These are phyloP conservation scores for Emergomyces africanus DNA, from an alignment of 2,329 filamentous ascomycete species.

Conservation along the genomic window DNA sequence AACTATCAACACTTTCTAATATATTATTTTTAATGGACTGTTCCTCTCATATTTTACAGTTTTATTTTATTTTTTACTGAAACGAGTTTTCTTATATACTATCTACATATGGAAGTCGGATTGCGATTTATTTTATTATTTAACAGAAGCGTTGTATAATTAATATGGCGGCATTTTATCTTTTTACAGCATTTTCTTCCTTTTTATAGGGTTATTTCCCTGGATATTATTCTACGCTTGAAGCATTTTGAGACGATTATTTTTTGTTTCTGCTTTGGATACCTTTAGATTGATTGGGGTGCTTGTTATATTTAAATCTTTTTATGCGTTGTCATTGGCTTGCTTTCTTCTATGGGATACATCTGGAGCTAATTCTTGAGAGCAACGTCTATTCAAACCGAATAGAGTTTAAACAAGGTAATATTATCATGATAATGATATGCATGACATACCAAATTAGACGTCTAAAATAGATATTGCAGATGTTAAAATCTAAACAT, in stretches of 20 bases:
- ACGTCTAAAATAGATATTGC: background rate
- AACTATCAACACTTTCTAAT: background rate
- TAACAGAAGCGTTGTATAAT: background rate
- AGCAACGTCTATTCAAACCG: too few species aligned
- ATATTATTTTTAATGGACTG: background rate
- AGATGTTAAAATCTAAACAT: background rate
- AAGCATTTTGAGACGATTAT: background rate
- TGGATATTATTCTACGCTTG: background rate
- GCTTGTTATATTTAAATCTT: background rate
- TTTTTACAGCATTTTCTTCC: background rate
- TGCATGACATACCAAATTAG: background rate
- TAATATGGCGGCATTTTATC: background rate
- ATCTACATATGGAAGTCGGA: background rate
- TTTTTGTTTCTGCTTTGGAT: background rate
- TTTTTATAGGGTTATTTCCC: background rate
- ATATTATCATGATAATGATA: background rate
- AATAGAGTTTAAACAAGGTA: background rate
- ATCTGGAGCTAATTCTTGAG: too few species aligned
- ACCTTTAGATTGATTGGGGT: conserved; percentile 2
- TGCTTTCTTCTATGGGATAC: background rate
- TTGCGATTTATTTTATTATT: background rate
- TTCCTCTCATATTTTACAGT: background rate
- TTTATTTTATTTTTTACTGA: background rate
- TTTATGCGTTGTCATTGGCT: background rate
- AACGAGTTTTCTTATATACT: background rate